Evolutionary conservation across 2,329 filamentous ascomycete species (phyloP).

Genomic region (Fusarium marasasianum): DNA sequence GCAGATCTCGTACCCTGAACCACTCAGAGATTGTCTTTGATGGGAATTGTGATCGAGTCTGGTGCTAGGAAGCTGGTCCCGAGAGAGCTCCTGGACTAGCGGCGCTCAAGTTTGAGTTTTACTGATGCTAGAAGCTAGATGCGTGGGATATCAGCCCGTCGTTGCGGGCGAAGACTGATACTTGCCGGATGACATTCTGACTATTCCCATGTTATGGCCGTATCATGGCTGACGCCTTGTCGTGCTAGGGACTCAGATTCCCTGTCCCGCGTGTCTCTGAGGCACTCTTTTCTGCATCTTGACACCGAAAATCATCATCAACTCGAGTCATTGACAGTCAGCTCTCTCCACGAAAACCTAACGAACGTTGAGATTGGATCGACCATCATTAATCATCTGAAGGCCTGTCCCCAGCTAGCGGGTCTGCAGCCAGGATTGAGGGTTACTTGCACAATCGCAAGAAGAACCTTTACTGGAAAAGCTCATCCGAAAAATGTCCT

Average conservation of each 20-base stretch:
- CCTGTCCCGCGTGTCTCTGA: background rate
- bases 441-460: constrained; percentile 14
- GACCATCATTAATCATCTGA: background rate
- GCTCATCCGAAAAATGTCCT: constrained; percentile 15
- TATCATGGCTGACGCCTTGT: background rate
- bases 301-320: constrained; percentile 1
- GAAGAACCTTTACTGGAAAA: constrained; percentile 21
- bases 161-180: constrained; percentile 15
- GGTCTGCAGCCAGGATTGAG: constrained; percentile 4
- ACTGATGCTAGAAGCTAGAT: constrained; percentile 3
- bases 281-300: background rate
- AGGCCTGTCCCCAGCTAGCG: constrained; percentile 17
- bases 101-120: constrained; percentile 31
- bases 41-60: constrained; percentile 6
- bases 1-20: constrained; percentile 7
- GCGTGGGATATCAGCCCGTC: constrained; percentile 21
- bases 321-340: constrained; percentile 12
- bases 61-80: background rate
- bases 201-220: constrained; percentile 18
- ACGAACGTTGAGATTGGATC: constrained; percentile 33
- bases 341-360: constrained; percentile 8
- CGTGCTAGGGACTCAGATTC: background rate
- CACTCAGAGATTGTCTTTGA: background rate
- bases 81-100: constrained; percentile 8
- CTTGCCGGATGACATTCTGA: background rate